These are phyloP conservation scores for Lathyrus aphaca DNA, from an alignment of 306 rosid genomes.

Conservation along the genomic window DNA sequence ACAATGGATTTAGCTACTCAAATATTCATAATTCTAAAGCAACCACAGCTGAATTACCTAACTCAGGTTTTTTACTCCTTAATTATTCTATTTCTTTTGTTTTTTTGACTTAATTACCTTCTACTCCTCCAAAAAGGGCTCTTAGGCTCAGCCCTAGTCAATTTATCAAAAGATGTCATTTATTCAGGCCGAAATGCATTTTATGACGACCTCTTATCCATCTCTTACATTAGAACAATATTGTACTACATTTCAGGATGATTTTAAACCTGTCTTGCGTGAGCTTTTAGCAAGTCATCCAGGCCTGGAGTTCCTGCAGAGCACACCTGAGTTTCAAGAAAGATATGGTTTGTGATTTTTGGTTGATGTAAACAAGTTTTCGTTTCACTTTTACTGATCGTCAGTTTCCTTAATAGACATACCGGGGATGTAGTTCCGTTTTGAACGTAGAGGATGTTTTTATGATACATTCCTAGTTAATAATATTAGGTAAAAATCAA, in stretches of 20 bases:
- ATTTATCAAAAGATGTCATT: conserved; percentile 14
- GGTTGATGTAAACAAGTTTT: conserved; percentile 25
- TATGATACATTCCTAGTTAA: conserved; percentile 18
- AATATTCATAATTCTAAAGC: conserved; percentile 79
- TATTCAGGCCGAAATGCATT: conserved; percentile 21
- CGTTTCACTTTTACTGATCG: conserved; percentile 7
- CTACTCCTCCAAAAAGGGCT: conserved; percentile 10
- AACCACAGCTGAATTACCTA: conserved; percentile 79
- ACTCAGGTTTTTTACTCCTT: conserved; percentile 61
- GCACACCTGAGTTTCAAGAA: conserved; percentile 99
- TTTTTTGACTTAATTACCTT: conserved; percentile 29
- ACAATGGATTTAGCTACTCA: conserved; percentile 82
- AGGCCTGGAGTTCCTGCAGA: conserved; percentile 94
- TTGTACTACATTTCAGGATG: conserved; percentile 67
- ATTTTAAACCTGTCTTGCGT: conserved; percentile 88
- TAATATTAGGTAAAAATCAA: conserved; percentile 10
- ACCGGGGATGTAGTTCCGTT: conserved; percentile 4
- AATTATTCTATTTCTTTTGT: conserved; percentile 30
- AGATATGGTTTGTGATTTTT: conserved; percentile 85
- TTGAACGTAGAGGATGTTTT: conserved; percentile 19
- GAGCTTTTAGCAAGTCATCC: conserved; percentile 96
- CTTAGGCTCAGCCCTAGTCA: conserved; percentile 15
- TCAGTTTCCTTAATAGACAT: conserved; percentile 21
- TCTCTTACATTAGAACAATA: conserved; percentile 36
- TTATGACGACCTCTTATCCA: too few species aligned